phyloP scores from a whole-genome alignment of 164 flowering plant species.

The Sedum album region DNA sequence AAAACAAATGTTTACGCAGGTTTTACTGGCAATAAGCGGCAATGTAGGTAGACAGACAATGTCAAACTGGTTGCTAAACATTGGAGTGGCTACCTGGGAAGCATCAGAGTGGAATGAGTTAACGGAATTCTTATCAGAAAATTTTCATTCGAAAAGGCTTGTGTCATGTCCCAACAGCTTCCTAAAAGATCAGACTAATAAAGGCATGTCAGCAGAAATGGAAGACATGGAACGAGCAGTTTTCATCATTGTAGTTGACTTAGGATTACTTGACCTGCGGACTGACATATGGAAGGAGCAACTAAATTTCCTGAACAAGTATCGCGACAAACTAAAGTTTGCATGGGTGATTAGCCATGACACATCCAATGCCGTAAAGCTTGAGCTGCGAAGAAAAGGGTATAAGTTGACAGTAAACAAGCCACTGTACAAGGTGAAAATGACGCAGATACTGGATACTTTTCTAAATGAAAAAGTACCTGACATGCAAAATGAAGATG shows the following conservation, averaged over 20 bases:
- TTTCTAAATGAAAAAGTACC: constrained; percentile 36
- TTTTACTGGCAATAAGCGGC: constrained; percentile 68
- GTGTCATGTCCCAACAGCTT: constrained; percentile 17
- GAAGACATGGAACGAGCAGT: constrained; percentile 22
- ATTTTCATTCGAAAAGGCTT: constrained; percentile 25
- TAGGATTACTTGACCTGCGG: constrained; percentile 66
- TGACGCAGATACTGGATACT: constrained; percentile 74
- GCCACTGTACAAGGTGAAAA: constrained; percentile 78
- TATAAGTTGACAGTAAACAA: constrained; percentile 63
- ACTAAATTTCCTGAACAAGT: constrained; percentile 58
- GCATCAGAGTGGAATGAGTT: constrained; percentile 90
- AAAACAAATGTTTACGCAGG: constrained; percentile 30
- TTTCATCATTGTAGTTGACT: constrained; percentile 54
- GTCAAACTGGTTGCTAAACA: constrained; percentile 59
- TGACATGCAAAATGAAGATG: constrained; percentile 18
- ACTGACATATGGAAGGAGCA: constrained; percentile 87
- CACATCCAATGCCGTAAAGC: constrained; percentile 53
- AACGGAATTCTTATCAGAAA: constrained; percentile 50
- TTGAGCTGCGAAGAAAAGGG: constrained; percentile 71
- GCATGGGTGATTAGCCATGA: constrained; percentile 88
- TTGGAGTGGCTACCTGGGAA: constrained; percentile 47
- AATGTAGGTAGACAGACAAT: constrained; percentile 44
- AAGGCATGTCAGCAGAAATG: constrained; percentile 16
- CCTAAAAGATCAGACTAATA: constrained; percentile 21
- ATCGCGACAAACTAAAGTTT: constrained; percentile 49